phyloP scores from a whole-genome alignment of 345 rosid species.

The Acer negundo region DNA sequence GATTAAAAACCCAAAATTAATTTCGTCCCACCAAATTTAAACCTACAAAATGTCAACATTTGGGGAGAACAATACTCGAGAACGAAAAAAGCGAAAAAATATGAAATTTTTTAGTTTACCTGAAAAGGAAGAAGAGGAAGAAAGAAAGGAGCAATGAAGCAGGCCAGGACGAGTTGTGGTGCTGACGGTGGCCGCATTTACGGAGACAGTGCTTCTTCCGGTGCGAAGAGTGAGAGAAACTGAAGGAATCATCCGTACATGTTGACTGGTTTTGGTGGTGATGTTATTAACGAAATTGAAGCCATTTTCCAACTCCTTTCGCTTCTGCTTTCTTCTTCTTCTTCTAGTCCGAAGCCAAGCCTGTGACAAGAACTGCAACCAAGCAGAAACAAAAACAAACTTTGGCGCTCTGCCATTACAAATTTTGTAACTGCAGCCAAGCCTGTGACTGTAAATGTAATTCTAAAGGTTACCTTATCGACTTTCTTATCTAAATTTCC shows the following conservation, averaged over 20 bases:
- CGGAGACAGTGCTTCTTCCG: constrained; percentile 30
- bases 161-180: constrained; percentile 42
- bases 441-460: too few relatives aligned
- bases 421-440: too few relatives aligned
- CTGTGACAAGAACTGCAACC: too few relatives aligned
- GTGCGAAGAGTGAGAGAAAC: constrained; percentile 58
- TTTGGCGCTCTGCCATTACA: too few relatives aligned
- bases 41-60: not conserved
- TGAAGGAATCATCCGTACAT: constrained; percentile 33
- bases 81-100: not conserved
- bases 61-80: too few relatives aligned
- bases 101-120: constrained; percentile 30
- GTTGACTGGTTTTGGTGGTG: constrained; percentile 32
- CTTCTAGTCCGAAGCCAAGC: not conserved
- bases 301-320: constrained; percentile 45
- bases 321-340: constrained; percentile 1
- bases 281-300: constrained; percentile 45
- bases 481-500: too few relatives aligned
- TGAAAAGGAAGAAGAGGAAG: constrained; percentile 51
- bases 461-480: too few relatives aligned
- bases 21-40: not conserved
- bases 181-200: constrained; percentile 26
- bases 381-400: too few relatives aligned
- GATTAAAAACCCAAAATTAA: not conserved
- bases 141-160: constrained; percentile 64